Evolutionary conservation across 2,329 filamentous ascomycete species (phyloP), one percentile per base, ranked within the genome.

Genomic region (Fragosphaeria purpurea): DNA sequence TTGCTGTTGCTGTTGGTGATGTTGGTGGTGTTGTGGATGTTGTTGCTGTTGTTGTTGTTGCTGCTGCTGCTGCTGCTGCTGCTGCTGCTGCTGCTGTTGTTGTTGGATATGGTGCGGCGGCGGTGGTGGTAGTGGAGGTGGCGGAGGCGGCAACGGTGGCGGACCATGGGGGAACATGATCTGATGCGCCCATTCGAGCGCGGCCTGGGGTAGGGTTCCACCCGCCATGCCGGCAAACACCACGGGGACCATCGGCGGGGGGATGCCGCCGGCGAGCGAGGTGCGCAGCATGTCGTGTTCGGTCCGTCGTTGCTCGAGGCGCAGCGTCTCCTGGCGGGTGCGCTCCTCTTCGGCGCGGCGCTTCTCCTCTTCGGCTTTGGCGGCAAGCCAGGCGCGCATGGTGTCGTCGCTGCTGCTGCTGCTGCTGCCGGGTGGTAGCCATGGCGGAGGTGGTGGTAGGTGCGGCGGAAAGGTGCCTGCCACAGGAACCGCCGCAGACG

Each of bases 341-440:
- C 76, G 83, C 65, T 88, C 84, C 65, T 88, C 84, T 65, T 89
- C 85, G 66, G 88, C 85, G 62, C 70, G 82, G 54, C 81, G 76
- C 61, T 75, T 80, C 61, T 89, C 85, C 61, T 89, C 85, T 64
- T 89, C 86, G 1, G 79, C 72, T 64, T 83, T 87, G 48, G 85
- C 81, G 50, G 77, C 67, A 30, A 88, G 69, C 85, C 85, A 89
- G 50, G 74, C 77, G 55, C 77, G 80, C 81, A 86, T 85, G 3
- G 80, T 76, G 39, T 88, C 84, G 60, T 87, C 83, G 22, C 22
- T 22, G 22, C 22, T 22, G 22, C 22, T 22, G 22, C 22, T 22
- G 22, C 22, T 22, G 37, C 77, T 72, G 45, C 76, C 77, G 62
- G 81, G 77, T 41, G 77, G 75, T 56, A 53, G 56, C 52, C 46